A percentile compares a stretch with the other conserved stretches of the same genome.
These are phyloP conservation scores for Penicillium frequentans DNA, from an alignment of 2,329 filamentous ascomycete genomes.

Conservation along the genomic window DNA sequence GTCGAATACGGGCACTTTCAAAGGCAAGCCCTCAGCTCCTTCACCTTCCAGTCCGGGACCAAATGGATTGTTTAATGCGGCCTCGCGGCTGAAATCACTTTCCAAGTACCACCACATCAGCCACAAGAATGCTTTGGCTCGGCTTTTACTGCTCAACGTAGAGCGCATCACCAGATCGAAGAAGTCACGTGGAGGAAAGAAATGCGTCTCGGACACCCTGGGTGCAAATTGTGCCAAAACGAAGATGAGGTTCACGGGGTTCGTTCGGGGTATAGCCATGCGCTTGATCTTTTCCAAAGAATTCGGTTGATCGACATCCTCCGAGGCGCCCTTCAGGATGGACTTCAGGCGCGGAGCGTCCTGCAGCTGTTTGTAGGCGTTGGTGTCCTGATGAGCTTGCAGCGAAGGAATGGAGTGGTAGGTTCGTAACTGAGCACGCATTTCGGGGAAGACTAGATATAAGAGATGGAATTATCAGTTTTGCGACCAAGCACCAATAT, in stretches of 20 bases:
- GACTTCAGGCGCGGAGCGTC: slow-evolving; percentile 95
- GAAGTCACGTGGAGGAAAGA: slow-evolving; percentile 81
- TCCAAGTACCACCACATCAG: slow-evolving; percentile 99
- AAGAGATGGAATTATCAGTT: slow-evolving; percentile 2
- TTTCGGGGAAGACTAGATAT: slow-evolving; percentile 87
- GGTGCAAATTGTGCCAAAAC: slow-evolving; percentile 86
- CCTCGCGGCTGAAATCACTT: slow-evolving; percentile 87
- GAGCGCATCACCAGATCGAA: slow-evolving; percentile 95
- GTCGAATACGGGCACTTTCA: slow-evolving; percentile 50
- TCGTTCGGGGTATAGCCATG: slow-evolving; percentile 72
- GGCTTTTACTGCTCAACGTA: slow-evolving; percentile 75
- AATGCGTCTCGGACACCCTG: slow-evolving; percentile 91
- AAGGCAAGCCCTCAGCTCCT: slow-evolving; percentile 43
- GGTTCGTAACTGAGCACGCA: slow-evolving; percentile 94
- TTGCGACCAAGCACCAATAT: neutral
- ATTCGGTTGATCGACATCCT: slow-evolving; percentile 82
- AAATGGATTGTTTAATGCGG: slow-evolving; percentile 87
- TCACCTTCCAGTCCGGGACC: slow-evolving; percentile 56
- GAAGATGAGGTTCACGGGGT: slow-evolving; percentile 96
- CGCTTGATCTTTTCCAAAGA: slow-evolving; percentile 80
- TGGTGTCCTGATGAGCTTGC: slow-evolving; percentile 90
- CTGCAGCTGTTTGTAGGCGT: slow-evolving; percentile 96
- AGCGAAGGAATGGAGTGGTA: slow-evolving; percentile 97
- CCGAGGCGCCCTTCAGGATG: slow-evolving; percentile 93
- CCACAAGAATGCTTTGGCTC: slow-evolving; percentile 90